Conservation (phyloP, 805 yeast genomes). For the Tanozyma kutaoensis region DNA sequence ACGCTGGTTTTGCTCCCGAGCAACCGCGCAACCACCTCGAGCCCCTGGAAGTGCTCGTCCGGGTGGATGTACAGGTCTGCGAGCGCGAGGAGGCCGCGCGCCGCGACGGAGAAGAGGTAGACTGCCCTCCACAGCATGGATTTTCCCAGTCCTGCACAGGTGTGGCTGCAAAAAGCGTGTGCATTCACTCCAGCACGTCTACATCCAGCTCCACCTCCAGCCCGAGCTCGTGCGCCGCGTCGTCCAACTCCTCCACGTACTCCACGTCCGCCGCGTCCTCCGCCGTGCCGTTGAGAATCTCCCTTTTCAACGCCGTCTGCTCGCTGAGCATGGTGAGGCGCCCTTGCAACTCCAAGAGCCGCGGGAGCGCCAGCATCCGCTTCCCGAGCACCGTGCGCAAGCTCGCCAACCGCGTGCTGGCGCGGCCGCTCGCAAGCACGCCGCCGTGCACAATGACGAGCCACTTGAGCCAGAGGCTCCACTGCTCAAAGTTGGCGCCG, state of each 20-base stretch:
- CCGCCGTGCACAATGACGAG: conserved; percentile 42
- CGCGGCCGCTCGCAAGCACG: conserved; percentile 31
- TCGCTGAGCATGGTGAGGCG: conserved; percentile 34
- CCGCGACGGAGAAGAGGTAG: conserved; percentile 29
- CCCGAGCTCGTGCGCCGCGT: conserved; percentile 17
- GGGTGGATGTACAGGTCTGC: conserved; percentile 89
- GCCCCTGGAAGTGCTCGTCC: conserved; percentile 92
- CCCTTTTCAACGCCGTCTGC: conserved; percentile 26
- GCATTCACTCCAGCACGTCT: conserved; percentile 2
- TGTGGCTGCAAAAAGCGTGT: no score
- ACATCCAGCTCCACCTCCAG: conserved; percentile 3
- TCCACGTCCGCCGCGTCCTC: conserved; percentile 44
- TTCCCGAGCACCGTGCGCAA: conserved; percentile 34
- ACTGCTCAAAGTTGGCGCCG: conserved; percentile 33
- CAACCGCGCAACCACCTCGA: conserved; percentile 51
- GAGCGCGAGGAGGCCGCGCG: conserved; percentile 44
- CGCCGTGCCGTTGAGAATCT: conserved; percentile 17
- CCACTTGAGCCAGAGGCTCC: conserved; percentile 45
- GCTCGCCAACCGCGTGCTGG: conserved; percentile 26
- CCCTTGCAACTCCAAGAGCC: conserved; percentile 38
- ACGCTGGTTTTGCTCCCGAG: conserved; percentile 30
- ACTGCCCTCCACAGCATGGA: conserved; percentile 36
- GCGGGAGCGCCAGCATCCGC: conserved; percentile 34
- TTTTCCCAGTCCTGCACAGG: no score
- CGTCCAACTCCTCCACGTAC: conserved; percentile 57